Conservation (phyloP, 2,329 filamentous ascomycete species). For the Cladobotryum mycophilum region DNA sequence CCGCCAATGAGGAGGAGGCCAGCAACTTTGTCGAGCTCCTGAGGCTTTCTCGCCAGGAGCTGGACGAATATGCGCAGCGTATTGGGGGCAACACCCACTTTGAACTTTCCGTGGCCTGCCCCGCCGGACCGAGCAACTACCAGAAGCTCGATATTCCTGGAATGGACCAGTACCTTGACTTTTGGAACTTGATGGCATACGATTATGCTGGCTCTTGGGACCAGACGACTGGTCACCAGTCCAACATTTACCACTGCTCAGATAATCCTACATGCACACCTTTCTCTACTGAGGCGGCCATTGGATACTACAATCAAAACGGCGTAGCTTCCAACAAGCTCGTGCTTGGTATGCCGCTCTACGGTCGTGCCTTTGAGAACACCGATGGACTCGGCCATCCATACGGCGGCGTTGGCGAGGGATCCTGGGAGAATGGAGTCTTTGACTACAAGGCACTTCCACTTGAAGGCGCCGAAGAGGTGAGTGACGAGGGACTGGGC, state of each 20-base stretch:
- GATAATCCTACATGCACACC: slow-evolving; percentile 61
- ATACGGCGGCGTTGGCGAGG: slow-evolving; percentile 68
- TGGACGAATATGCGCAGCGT: slow-evolving; percentile 50
- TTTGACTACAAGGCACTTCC: slow-evolving; percentile 88
- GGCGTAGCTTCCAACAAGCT: slow-evolving; percentile 67
- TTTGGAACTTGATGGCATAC: slow-evolving; percentile 84
- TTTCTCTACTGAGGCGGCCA: slow-evolving; percentile 65
- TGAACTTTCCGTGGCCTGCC: slow-evolving; percentile 58
- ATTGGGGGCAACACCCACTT: slow-evolving; percentile 45
- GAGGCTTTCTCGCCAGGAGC: slow-evolving; percentile 46
- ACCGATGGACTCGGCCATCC: slow-evolving; percentile 67
- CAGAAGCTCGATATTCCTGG: slow-evolving; percentile 53
- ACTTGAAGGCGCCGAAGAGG: slow-evolving; percentile 56
- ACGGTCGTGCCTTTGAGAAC: slow-evolving; percentile 76
- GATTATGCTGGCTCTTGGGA: slow-evolving; percentile 86
- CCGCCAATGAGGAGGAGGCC: slow-evolving; percentile 48
- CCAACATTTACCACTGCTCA: slow-evolving; percentile 63
- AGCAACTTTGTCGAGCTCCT: slow-evolving; percentile 55
- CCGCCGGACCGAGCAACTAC: slow-evolving; percentile 57
- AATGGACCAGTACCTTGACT: slow-evolving; percentile 63
- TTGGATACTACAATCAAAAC: slow-evolving; percentile 61
- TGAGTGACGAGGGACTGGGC: slow-evolving; percentile 54
- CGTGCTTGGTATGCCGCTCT: slow-evolving; percentile 86
- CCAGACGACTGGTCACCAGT: slow-evolving; percentile 62
- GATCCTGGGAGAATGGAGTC: slow-evolving; percentile 78